Conservation (phyloP, 768 basidiomycete genomes). For the Sistotremastrum suecicum region DNA sequence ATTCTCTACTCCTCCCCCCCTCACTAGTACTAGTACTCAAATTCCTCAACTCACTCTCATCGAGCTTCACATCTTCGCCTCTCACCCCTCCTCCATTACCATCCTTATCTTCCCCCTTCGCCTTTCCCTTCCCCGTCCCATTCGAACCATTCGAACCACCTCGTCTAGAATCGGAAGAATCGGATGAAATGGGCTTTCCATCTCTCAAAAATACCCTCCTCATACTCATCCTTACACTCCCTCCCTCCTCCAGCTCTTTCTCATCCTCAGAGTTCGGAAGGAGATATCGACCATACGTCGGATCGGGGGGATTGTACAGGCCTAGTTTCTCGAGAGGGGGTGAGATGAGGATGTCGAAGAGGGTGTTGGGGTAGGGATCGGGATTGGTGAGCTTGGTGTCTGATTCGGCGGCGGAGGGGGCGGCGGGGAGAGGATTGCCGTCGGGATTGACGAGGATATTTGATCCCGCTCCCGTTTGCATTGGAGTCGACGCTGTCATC, state of each 20-base stretch:
- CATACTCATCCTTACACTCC: conserved; percentile 10
- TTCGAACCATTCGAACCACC: no score
- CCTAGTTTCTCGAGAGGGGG: conserved; percentile 14
- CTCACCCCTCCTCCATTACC: conserved; percentile 13
- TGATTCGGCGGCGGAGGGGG: no score
- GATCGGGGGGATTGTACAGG: conserved; percentile 17
- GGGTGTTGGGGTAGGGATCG: background rate
- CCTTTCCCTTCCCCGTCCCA: no score
- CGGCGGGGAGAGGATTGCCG: no score
- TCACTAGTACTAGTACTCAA: no score
- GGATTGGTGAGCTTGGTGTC: no score
- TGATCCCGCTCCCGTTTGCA: no score
- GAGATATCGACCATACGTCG: conserved; percentile 21
- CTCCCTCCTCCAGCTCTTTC: conserved; percentile 12
- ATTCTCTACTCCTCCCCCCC: conserved; percentile 12
- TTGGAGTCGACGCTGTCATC: no score
- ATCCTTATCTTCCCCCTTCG: no score
- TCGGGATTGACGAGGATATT: no score
- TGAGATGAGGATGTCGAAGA: conserved; percentile 11
- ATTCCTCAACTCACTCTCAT: conserved; percentile 10
- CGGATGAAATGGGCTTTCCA: no score
- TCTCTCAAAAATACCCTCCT: conserved; percentile 16
- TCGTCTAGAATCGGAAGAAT: no score
- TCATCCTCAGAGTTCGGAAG: conserved; percentile 16
- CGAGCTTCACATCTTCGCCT: conserved; percentile 16